A percentile compares a stretch with the other conserved stretches of the same genome.
These are phyloP conservation scores for Barnettozyma pratensis DNA, from an alignment of 805 yeast species.

Conservation along the genomic window DNA sequence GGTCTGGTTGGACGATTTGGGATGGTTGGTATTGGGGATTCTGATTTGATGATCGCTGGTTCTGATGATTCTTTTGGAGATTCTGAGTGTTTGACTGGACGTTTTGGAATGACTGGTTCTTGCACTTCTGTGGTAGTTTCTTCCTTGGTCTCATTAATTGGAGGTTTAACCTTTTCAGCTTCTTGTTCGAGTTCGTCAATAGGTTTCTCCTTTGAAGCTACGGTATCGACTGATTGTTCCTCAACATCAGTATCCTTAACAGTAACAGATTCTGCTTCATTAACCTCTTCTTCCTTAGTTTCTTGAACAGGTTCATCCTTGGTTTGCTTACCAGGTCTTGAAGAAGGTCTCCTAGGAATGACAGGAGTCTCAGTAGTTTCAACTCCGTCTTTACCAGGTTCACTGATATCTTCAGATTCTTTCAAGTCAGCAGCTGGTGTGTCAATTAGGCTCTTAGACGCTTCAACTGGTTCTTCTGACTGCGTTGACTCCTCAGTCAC, in stretches of 20 bases:
- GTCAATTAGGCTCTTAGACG: background rate
- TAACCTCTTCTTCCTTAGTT: conserved; percentile 1
- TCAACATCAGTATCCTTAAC: too few species aligned
- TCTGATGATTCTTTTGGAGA: background rate
- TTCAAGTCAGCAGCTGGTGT: background rate
- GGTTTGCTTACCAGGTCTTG: background rate
- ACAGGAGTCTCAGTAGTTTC: conserved; percentile 1
- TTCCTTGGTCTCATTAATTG: background rate
- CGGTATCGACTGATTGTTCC: too few species aligned
- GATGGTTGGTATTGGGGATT: background rate
- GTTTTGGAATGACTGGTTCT: conserved; percentile 5
- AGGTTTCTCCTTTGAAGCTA: background rate
- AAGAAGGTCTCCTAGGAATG: conserved; percentile 9
- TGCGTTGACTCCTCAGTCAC: background rate
- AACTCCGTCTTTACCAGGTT: background rate
- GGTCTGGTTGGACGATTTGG: conserved; percentile 3
- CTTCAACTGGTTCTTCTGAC: background rate
- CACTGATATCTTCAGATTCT: background rate
- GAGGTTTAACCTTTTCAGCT: too few species aligned
- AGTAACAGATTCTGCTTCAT: background rate
- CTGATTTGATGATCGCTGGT: too few species aligned
- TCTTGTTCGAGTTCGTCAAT: too few species aligned
- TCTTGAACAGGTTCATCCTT: background rate
- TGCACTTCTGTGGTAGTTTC: background rate
- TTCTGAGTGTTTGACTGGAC: conserved; percentile 5